Conservation (phyloP, 106 monocot species). For the Allium cepa region DNA sequence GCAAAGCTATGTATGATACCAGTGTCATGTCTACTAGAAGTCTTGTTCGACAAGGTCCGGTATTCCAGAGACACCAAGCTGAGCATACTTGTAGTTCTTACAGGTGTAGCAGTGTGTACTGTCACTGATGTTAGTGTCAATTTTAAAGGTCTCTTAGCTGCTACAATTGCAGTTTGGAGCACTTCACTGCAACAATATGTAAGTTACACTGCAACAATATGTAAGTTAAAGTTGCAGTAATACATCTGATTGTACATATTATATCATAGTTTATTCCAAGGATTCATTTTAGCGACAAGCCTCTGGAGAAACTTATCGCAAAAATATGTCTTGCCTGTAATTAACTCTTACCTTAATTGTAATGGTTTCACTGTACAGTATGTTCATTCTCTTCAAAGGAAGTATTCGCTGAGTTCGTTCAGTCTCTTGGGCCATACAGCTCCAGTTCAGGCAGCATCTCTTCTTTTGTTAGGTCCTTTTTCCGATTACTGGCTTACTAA, state of each 20-base stretch:
- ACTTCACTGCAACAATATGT: slow-evolving; percentile 48
- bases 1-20: slow-evolving; percentile 75
- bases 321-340: neutral
- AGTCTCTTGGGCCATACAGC: slow-evolving; percentile 63
- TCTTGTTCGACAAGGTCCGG: slow-evolving; percentile 65
- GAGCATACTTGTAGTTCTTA: slow-evolving; percentile 63
- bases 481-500: slow-evolving; percentile 61
- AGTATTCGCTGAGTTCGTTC: slow-evolving; percentile 70
- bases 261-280: no score
- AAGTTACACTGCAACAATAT: slow-evolving; percentile 39
- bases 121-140: slow-evolving; percentile 73
- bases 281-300: no score
- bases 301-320: no score
- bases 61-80: slow-evolving; percentile 70
- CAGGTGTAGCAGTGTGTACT: slow-evolving; percentile 66
- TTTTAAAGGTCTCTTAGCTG: slow-evolving; percentile 51
- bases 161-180: slow-evolving; percentile 66
- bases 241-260: no score
- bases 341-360: neutral
- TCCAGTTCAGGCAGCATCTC: slow-evolving; percentile 46
- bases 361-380: slow-evolving; percentile 19
- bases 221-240: neutral
- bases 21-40: slow-evolving; percentile 67
- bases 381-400: slow-evolving; percentile 61
- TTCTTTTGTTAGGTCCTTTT: slow-evolving; percentile 53